Percentiles rank a stretch among this genome's conserved stretches.
These are phyloP conservation scores for Trichoderma afroharzianum DNA, from an alignment of 2,329 filamentous ascomycete species.

Conservation along the genomic window DNA sequence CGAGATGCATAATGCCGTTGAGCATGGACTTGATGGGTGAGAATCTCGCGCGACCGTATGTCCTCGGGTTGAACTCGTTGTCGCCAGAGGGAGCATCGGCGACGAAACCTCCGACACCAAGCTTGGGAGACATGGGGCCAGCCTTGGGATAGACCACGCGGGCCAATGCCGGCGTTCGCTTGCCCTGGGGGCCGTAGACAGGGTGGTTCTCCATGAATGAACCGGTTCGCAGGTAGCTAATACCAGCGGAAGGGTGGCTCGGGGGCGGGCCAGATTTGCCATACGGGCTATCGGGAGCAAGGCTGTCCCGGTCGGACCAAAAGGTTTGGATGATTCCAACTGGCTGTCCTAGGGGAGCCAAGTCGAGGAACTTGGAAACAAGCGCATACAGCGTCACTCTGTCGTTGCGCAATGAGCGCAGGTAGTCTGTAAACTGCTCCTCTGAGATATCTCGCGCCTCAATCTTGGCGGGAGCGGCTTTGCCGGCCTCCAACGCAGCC, in stretches of 20 bases:
- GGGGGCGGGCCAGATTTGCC: slow-evolving; percentile 53
- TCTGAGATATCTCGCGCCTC: slow-evolving; percentile 43
- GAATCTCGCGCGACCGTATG: slow-evolving; percentile 11
- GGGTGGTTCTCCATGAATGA: slow-evolving; percentile 58
- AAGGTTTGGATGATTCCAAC: slow-evolving; percentile 28
- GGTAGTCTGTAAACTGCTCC: slow-evolving; percentile 47
- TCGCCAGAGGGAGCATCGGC: slow-evolving; percentile 40
- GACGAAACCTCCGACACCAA: slow-evolving; percentile 56
- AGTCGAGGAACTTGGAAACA: slow-evolving; percentile 59
- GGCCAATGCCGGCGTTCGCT: slow-evolving; percentile 46
- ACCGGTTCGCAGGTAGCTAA: slow-evolving; percentile 57
- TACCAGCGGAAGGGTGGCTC: slow-evolving; percentile 59
- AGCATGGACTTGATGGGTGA: slow-evolving; percentile 27
- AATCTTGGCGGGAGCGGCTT: slow-evolving; percentile 28
- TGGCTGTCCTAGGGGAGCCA: slow-evolving; percentile 48
- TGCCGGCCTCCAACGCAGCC: slow-evolving; percentile 39
- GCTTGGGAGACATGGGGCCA: slow-evolving; percentile 35
- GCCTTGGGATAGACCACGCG: slow-evolving; percentile 48
- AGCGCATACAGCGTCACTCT: slow-evolving; percentile 48
- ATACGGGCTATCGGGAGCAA: slow-evolving; percentile 41
- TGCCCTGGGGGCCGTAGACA: slow-evolving; percentile 55
- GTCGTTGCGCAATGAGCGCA: slow-evolving; percentile 52
- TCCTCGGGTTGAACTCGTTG: slow-evolving; percentile 39
- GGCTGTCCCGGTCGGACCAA: slow-evolving; percentile 25
- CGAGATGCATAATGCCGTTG: slow-evolving; percentile 39